Conservation (phyloP, 2,329 filamentous ascomycete species). For the Penicillium sp. region DNA sequence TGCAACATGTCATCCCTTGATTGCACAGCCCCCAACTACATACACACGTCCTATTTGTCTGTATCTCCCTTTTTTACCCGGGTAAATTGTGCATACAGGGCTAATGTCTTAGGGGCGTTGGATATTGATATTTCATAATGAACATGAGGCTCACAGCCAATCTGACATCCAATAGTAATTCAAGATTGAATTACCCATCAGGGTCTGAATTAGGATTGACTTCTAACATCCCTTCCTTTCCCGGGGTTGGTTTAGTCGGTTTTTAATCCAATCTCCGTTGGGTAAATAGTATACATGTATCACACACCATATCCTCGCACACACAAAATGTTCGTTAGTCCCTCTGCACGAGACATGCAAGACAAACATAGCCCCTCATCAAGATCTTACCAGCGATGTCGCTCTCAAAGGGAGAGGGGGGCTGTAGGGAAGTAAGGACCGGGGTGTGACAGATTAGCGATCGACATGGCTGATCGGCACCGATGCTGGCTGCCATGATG, state of each 20-base stretch:
- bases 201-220: too few relatives aligned
- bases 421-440: constrained; percentile 9
- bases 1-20: constrained; percentile 29
- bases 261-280: neutral
- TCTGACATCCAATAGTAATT: neutral
- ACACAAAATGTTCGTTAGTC: neutral
- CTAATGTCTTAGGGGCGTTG: neutral
- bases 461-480: constrained; percentile 2
- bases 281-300: neutral
- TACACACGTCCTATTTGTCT: too few relatives aligned
- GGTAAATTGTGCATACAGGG: neutral
- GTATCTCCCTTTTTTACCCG: neutral
- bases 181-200: neutral
- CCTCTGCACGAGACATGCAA: constrained; percentile 11
- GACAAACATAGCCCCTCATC: neutral
- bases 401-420: neutral
- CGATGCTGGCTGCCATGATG: constrained; percentile 13
- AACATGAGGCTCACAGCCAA: too few relatives aligned
- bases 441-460: constrained; percentile 16
- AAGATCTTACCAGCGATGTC: neutral
- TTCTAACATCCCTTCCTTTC: neutral
- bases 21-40: constrained; percentile 21
- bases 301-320: neutral
- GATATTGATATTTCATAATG: too few relatives aligned
- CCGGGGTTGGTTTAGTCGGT: constrained; percentile 1